Evolutionary conservation across 1,139 yeast species (phyloP).

Genomic region (Yamadazyma kanchanaburiensis): DNA sequence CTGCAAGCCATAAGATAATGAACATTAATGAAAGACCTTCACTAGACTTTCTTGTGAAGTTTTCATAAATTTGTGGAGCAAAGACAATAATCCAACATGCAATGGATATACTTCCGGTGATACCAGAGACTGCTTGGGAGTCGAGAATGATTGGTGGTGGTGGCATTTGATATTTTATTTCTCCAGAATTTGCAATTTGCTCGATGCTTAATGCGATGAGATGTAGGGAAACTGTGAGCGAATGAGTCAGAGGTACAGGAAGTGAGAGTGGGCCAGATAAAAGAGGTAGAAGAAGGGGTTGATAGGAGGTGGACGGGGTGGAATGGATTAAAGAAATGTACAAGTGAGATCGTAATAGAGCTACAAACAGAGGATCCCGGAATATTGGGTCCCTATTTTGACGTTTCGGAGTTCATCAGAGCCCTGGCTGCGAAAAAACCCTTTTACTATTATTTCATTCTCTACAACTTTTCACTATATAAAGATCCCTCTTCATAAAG

Average conservation of each 20-base stretch:
- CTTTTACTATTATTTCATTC: too few species aligned
- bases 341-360: too few species aligned
- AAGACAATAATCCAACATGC: conserved; percentile 98
- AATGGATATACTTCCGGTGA: conserved; percentile 86
- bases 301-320: too few species aligned
- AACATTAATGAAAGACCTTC: conserved; percentile 85
- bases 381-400: too few species aligned
- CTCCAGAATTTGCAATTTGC: too few species aligned
- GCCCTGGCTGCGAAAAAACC: too few species aligned
- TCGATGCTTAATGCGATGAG: neutral
- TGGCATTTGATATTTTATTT: conserved; percentile 32
- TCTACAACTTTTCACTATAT: conserved; percentile 3
- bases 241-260: too few species aligned
- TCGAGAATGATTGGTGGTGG: conserved; percentile 68
- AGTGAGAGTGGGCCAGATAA: too few species aligned
- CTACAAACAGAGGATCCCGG: too few species aligned
- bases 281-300: too few species aligned
- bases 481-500: conserved; percentile 56
- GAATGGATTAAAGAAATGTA: too few species aligned
- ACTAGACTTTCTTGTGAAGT: conserved; percentile 75
- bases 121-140: conserved; percentile 81
- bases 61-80: conserved; percentile 95
- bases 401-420: too few species aligned
- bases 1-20: conserved; percentile 81
- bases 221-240: conserved; percentile 10